phyloP scores from a whole-genome alignment of 495 filamentous ascomycete genomes.

The Aspergillus panamensis region DNA sequence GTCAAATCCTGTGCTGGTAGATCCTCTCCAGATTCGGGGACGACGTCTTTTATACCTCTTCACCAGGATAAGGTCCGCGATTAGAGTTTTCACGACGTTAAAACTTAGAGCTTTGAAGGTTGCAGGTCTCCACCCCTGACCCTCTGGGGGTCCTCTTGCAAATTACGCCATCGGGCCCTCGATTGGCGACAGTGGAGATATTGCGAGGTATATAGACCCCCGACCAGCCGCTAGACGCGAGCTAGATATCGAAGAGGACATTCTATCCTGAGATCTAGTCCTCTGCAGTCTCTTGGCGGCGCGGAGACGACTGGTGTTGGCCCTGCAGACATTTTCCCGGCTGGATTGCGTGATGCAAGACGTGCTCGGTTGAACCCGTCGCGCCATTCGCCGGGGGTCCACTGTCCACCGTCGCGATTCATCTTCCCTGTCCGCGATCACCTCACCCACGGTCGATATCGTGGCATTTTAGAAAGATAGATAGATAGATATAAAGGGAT shows the following conservation, averaged over 20 bases:
- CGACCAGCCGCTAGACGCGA: slow-evolving; percentile 1
- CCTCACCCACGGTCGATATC: too few relatives aligned
- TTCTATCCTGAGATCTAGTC: not conserved
- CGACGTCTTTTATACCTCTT: not conserved
- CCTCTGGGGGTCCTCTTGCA: slow-evolving; percentile 4
- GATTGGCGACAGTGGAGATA: not conserved
- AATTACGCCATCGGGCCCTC: not conserved
- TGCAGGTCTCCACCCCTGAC: not conserved
- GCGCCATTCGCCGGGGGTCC: not conserved
- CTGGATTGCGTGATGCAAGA: slow-evolving; percentile 9
- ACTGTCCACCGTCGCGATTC: not conserved
- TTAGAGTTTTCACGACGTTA: too few relatives aligned
- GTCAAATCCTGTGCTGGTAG: too few relatives aligned
- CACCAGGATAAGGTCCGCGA: too few relatives aligned
- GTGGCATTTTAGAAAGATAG: not conserved
- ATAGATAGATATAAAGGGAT: not conserved
- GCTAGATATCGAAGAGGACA: not conserved
- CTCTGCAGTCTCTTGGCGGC: not conserved
- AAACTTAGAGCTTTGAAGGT: too few relatives aligned
- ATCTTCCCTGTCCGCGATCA: too few relatives aligned
- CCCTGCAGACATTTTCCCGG: not conserved
- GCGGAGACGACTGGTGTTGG: too few relatives aligned
- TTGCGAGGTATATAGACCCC: not conserved
- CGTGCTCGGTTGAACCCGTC: slow-evolving; percentile 6
- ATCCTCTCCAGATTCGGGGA: not conserved